phyloP scores from a whole-genome alignment of 2,329 filamentous ascomycete species.

The Verticillium alfalfae region DNA sequence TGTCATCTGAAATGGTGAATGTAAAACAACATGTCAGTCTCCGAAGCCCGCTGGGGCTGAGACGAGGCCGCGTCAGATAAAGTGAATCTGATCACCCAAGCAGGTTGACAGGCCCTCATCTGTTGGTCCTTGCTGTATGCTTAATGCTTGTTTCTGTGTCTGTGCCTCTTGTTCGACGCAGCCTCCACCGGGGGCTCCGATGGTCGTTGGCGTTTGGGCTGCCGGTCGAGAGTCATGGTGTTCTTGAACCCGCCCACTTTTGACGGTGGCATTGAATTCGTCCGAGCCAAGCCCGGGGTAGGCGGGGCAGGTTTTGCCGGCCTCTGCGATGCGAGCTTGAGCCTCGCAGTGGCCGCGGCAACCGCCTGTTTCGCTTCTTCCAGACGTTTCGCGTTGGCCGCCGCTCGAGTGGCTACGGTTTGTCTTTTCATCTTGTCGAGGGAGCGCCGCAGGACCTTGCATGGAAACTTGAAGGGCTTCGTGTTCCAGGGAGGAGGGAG shows the following conservation, averaged over 20 bases:
- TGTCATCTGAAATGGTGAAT: neutral
- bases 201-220: too few relatives aligned
- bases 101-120: too few relatives aligned
- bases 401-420: neutral
- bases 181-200: too few relatives aligned
- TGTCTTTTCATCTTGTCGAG: neutral
- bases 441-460: neutral
- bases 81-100: too few relatives aligned
- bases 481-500: neutral
- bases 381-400: conserved; percentile 4
- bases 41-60: neutral
- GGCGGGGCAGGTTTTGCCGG: neutral
- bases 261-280: neutral
- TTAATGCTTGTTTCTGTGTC: neutral
- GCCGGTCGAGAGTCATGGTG: too few relatives aligned
- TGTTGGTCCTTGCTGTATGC: neutral
- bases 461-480: neutral
- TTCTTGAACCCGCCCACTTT: neutral
- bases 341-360: conserved; percentile 6
- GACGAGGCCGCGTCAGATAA: neutral
- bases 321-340: neutral
- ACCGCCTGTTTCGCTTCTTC: conserved; percentile 13
- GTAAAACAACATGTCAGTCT: neutral
- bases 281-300: neutral
- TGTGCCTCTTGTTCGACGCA: neutral